These are phyloP conservation scores for Dysphania ambrosioides DNA, from an alignment of 148 eudicot species.

Conservation along the genomic window DNA sequence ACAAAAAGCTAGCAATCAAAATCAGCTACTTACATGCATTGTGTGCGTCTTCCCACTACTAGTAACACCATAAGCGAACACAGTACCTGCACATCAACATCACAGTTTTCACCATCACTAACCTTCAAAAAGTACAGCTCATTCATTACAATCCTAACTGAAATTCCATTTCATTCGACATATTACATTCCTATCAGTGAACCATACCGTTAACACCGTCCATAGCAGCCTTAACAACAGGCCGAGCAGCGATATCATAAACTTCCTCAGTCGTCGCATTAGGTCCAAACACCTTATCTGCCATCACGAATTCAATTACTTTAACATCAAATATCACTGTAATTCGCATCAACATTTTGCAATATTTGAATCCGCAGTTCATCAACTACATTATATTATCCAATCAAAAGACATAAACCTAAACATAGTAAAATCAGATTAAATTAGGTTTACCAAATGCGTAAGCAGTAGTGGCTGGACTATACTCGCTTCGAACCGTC, in stretches of 20 bases:
- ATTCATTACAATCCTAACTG: background rate
- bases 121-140: background rate
- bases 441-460: conserved; percentile 76
- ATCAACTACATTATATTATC: background rate
- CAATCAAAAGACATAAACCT: too few species aligned
- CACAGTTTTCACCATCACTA: conserved; percentile 10
- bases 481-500: conserved; percentile 78
- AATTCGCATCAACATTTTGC: too few species aligned
- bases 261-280: conserved; percentile 74
- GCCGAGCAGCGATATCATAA: conserved; percentile 90
- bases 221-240: conserved; percentile 91
- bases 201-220: conserved; percentile 91
- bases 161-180: background rate
- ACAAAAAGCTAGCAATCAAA: background rate
- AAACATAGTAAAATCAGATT: background rate
- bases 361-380: background rate
- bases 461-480: conserved; percentile 64
- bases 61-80: conserved; percentile 98
- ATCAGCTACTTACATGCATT: conserved; percentile 86
- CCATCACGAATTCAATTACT: conserved; percentile 5
- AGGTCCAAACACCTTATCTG: conserved; percentile 93
- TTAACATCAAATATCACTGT: too few species aligned
- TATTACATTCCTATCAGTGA: too few species aligned
- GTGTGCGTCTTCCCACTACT: conserved; percentile 99
- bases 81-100: conserved; percentile 65